Percentiles rank a stretch among this genome's conserved stretches.
Evolutionary conservation across 345 rosid species (phyloP).

Genomic region (Lepidium aucheri): DNA sequence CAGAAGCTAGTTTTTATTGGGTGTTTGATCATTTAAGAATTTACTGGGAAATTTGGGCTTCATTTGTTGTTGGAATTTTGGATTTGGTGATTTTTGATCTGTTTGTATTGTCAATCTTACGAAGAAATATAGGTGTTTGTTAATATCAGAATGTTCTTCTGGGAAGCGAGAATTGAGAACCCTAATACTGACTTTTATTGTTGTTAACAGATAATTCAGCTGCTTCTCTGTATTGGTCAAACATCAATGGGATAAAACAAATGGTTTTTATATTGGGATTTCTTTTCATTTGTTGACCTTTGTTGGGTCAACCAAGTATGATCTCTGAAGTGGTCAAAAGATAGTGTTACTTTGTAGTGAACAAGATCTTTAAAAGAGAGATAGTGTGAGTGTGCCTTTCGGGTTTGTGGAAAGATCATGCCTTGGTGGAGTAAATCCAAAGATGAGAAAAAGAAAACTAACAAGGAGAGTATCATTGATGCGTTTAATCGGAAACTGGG

Average conservation of each 20-base stretch:
- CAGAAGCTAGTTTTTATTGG: background rate
- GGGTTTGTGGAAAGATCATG: conserved; percentile 21
- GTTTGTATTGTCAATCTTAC: background rate
- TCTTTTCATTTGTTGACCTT: conserved; percentile 9
- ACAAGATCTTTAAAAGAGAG: conserved; percentile 4
- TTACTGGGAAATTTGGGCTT: background rate
- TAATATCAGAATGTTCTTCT: background rate
- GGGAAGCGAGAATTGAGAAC: background rate
- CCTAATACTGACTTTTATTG: conserved; percentile 10
- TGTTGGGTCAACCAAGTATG: conserved; percentile 27
- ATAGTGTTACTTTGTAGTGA: conserved; percentile 9
- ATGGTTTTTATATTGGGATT: background rate
- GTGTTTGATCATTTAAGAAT: background rate
- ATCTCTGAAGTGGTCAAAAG: conserved; percentile 18
- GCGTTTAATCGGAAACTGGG: conserved; percentile 53
- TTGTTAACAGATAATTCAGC: conserved; percentile 20
- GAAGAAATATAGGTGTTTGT: background rate
- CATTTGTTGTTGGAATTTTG: background rate
- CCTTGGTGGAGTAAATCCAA: conserved; percentile 76
- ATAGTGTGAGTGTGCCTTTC: conserved; percentile 8
- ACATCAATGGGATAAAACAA: conserved; percentile 7
- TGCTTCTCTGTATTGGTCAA: conserved; percentile 21
- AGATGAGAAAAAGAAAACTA: conserved; percentile 65
- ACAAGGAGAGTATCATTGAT: conserved; percentile 68
- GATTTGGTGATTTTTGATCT: background rate